Evolutionary conservation across 352 stramenopile genomes (phyloP).

Genomic region (Phytophthora cryptogea): DNA sequence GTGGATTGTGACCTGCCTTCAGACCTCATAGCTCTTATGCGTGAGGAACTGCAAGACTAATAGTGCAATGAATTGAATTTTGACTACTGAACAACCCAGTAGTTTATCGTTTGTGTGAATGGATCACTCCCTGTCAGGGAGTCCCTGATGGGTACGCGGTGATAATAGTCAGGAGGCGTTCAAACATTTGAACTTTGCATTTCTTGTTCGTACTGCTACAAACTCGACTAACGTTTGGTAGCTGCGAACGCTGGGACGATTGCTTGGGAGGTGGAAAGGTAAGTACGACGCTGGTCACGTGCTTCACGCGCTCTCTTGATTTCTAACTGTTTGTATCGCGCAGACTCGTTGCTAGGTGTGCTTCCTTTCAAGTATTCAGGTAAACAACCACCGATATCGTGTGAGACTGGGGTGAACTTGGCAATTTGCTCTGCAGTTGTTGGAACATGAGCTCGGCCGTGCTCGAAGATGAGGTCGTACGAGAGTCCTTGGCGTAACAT

Average conservation of each 20-base stretch:
- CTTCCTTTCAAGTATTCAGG: constrained; percentile 28
- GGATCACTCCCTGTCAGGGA: too few species aligned
- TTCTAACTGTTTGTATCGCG: constrained; percentile 43
- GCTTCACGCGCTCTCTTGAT: constrained; percentile 44
- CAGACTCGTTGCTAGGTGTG: constrained; percentile 38
- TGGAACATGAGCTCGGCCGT: constrained; percentile 52
- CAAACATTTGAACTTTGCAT: too few species aligned
- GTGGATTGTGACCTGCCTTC: constrained; percentile 36
- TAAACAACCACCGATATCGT: constrained; percentile 51
- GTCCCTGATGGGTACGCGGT: too few species aligned
- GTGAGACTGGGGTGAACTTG: constrained; percentile 65
- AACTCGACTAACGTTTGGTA: constrained; percentile 15
- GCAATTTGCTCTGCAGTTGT: constrained; percentile 43
- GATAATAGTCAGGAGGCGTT: too few species aligned
- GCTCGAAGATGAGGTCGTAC: constrained; percentile 79
- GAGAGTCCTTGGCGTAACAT: constrained; percentile 60
- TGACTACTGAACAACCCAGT: too few species aligned
- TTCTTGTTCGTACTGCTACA: background rate
- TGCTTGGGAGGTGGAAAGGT: constrained; percentile 62
- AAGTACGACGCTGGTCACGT: constrained; percentile 45
- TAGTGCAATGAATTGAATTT: too few species aligned
- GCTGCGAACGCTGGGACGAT: constrained; percentile 41
- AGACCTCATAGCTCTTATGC: constrained; percentile 37
- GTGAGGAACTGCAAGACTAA: constrained; percentile 13
- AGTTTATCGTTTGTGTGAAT: too few species aligned